Percentiles rank a stretch among this genome's conserved stretches.
These are phyloP conservation scores for Beauveria medogensis DNA, from an alignment of 2,329 filamentous ascomycete genomes.

Conservation along the genomic window DNA sequence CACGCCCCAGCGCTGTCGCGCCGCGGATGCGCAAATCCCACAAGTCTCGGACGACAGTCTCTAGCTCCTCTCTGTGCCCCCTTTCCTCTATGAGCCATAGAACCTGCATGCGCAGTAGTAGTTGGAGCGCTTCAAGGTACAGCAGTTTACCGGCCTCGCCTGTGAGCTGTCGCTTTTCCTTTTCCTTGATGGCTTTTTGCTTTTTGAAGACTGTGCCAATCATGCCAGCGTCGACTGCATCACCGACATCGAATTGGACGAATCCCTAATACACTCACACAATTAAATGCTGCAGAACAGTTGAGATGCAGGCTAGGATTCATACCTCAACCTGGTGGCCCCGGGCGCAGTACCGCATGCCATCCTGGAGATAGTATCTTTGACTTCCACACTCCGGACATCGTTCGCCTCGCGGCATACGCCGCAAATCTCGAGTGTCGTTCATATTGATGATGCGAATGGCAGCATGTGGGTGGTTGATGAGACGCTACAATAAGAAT, in stretches of 20 bases:
- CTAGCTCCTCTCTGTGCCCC: constrained; percentile 63
- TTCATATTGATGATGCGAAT: constrained; percentile 26
- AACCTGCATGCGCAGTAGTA: constrained; percentile 76
- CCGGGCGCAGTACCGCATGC: constrained; percentile 69
- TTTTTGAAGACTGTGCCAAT: constrained; percentile 47
- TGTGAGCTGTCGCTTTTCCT: constrained; percentile 45
- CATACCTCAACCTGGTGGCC: constrained; percentile 71
- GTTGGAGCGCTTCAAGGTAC: constrained; percentile 76
- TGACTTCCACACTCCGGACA: constrained; percentile 62
- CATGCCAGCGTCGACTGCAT: constrained; percentile 64
- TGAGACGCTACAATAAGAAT: neutral
- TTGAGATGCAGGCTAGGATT: neutral
- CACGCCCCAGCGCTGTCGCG: constrained; percentile 27
- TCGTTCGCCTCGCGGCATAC: constrained; percentile 44
- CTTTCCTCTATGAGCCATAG: constrained; percentile 61
- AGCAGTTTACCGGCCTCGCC: constrained; percentile 67
- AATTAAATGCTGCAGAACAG: neutral
- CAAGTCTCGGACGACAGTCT: constrained; percentile 72
- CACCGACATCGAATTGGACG: constrained; percentile 48
- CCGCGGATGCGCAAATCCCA: constrained; percentile 64
- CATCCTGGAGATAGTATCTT: constrained; percentile 66
- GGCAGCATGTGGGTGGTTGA: neutral
- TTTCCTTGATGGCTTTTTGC: constrained; percentile 49
- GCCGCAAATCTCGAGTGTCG: constrained; percentile 35
- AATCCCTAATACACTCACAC: constrained; percentile 33